Evolutionary conservation across 345 rosid species (phyloP), one percentile per base, ranked within the genome.

Genomic region (Tarenaya hassleriana): DNA sequence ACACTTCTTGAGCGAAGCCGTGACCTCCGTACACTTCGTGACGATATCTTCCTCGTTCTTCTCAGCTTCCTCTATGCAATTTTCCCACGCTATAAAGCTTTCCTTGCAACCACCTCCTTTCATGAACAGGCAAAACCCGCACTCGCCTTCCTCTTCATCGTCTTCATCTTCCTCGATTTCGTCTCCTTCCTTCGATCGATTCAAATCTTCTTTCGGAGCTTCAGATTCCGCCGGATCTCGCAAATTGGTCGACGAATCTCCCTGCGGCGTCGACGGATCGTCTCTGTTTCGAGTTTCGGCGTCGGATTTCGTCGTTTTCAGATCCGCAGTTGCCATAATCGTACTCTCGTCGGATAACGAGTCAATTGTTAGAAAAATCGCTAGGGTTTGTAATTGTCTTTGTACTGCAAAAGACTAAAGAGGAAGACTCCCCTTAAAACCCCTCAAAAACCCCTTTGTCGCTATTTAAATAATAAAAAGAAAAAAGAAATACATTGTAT

Each of bases 101-200:
- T 84, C 92, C 60, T 56, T 84, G 77, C 98, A 91, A 1, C 92
- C 92, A 10, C 98, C 98, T 11, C 74, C 96, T 58, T 87, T 91
- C 95, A 91, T 91, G 66, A 71, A 91, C 78, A 87, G 43, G 64
- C 95, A 88, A 38, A 88, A 88, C 60, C 88, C 88, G 40, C 96
- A 88, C 63, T 84, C 94, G 41, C 78, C 86, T 60, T 76, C 87
- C 40, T 81, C 89, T 17, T 78, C 89, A 2, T 61, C 83, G 0
- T 58, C 85, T 8, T 34, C 70, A 7, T 27, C 85, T 8, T 34
- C 70, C 10, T 27, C 61, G 4, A 1, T 13, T 15, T 34, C 50
- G 11, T 50, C 67, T 45, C 58, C 72, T 48, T 34, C 66, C 41
- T 21, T 41, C 61, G 16, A 18, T 56, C 33, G 73, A 69, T 41